Conservation (phyloP, 345 rosid species). For the Gossypium sturtianum region DNA sequence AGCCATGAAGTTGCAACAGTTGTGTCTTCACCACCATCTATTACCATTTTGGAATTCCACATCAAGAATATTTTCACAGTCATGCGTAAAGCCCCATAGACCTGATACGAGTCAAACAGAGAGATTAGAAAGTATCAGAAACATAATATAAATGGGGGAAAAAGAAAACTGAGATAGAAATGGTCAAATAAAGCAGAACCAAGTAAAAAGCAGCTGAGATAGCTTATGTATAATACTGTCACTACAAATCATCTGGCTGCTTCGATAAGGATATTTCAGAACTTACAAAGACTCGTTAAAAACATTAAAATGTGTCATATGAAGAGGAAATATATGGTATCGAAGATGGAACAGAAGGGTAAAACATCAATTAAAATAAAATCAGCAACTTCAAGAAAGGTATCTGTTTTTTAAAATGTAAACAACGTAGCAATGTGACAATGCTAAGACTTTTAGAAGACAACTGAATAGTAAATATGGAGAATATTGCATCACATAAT, state of each 20-base stretch:
- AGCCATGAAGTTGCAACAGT: conserved; percentile 81
- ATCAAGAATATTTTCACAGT: conserved; percentile 90
- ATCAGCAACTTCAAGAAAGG: background rate
- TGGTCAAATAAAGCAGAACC: background rate
- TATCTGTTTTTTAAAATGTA: background rate
- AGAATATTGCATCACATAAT: background rate
- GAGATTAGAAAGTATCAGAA: conserved; percentile 6
- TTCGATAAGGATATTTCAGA: background rate
- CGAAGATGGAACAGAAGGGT: background rate
- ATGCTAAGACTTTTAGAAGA: background rate
- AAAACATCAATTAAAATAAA: background rate
- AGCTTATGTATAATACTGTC: background rate
- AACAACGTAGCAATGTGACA: background rate
- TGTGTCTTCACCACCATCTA: conserved; percentile 83
- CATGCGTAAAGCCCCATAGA: conserved; percentile 96
- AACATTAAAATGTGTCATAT: background rate
- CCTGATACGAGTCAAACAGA: conserved; percentile 40
- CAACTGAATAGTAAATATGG: background rate
- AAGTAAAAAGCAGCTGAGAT: background rate
- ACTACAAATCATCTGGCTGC: background rate
- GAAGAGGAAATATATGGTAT: background rate
- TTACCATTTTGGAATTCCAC: conserved; percentile 91
- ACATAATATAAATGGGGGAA: background rate
- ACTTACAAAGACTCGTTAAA: background rate
- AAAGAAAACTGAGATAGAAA: background rate